These are phyloP conservation scores for Sporothrix pseudoabietina DNA, from an alignment of 2,329 filamentous ascomycete species.

Conservation along the genomic window DNA sequence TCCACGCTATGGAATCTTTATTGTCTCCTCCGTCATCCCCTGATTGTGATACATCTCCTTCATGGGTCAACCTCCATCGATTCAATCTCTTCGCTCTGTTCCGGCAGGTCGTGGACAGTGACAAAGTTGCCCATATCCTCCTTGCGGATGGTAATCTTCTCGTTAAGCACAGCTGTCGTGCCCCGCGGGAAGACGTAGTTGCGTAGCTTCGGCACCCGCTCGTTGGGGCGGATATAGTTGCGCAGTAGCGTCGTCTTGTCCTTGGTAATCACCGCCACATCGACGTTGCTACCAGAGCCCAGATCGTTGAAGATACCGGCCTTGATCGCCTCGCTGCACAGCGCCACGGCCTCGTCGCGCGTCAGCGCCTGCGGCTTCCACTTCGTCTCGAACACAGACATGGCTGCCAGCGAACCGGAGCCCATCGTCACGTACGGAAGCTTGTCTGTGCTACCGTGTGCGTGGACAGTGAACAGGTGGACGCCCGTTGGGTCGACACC, in stretches of 20 bases:
- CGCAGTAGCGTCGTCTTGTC: constrained; percentile 93
- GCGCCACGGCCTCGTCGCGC: constrained; percentile 76
- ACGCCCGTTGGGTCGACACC: constrained; percentile 94
- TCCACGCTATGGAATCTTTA: constrained; percentile 4
- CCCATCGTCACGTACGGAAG: constrained; percentile 99
- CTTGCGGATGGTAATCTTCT: constrained; percentile 86
- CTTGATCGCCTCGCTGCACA: constrained; percentile 84
- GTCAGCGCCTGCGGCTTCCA: constrained; percentile 77
- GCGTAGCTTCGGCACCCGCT: constrained; percentile 85
- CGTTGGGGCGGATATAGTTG: constrained; percentile 92
- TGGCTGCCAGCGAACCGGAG: constrained; percentile 90
- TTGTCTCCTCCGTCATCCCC: constrained; percentile 7
- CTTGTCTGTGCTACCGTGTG: constrained; percentile 97
- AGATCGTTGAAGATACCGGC: constrained; percentile 99
- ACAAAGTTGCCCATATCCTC: constrained; percentile 94
- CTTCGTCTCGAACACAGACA: constrained; percentile 96
- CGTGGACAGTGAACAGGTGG: constrained; percentile 96
- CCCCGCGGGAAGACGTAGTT: constrained; percentile 89
- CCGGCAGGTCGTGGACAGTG: constrained; percentile 77
- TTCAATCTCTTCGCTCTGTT: constrained; percentile 59
- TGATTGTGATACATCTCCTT: constrained; percentile 29
- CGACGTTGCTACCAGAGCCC: constrained; percentile 95
- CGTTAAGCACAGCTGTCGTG: constrained; percentile 93
- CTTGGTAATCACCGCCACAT: constrained; percentile 90
- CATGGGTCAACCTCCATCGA: constrained; percentile 70